Evolutionary conservation across 331 rosid genomes (phyloP).

Genomic region (Malus hybrid): DNA sequence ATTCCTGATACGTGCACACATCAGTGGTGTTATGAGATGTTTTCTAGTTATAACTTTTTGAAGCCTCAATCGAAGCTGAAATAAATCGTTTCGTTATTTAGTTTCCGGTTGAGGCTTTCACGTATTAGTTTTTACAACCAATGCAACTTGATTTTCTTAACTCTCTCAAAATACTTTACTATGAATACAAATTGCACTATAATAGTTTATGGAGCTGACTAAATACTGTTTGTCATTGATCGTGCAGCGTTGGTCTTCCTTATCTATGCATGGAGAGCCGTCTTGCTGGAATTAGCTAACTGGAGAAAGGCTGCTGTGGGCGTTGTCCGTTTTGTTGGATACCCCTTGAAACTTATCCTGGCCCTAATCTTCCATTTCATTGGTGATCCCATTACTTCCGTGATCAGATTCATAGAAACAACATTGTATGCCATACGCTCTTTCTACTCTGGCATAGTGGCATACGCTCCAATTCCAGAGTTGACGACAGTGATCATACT

Average conservation of each 20-base stretch:
- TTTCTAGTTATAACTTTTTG: not conserved
- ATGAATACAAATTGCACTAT: not conserved
- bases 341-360: constrained; percentile 39
- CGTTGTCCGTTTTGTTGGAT: constrained; percentile 43
- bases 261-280: constrained; percentile 84
- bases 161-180: not conserved
- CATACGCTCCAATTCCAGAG: constrained; percentile 66
- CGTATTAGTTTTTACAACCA: not conserved
- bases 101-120: not conserved
- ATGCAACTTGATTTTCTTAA: not conserved
- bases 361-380: constrained; percentile 59
- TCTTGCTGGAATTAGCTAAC: constrained; percentile 65
- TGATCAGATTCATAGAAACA: constrained; percentile 55
- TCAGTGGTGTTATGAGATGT: not conserved
- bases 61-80: not conserved
- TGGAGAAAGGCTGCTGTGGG: constrained; percentile 56
- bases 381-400: constrained; percentile 71
- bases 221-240: not conserved
- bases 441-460: constrained; percentile 65
- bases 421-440: constrained; percentile 43
- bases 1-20: not conserved
- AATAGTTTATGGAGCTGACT: not conserved
- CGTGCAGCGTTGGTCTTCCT: constrained; percentile 65
- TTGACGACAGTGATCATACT: constrained; percentile 46
- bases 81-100: not conserved